These are phyloP conservation scores for Diplodia seriata DNA, from an alignment of 2,329 filamentous ascomycete genomes.

Conservation along the genomic window DNA sequence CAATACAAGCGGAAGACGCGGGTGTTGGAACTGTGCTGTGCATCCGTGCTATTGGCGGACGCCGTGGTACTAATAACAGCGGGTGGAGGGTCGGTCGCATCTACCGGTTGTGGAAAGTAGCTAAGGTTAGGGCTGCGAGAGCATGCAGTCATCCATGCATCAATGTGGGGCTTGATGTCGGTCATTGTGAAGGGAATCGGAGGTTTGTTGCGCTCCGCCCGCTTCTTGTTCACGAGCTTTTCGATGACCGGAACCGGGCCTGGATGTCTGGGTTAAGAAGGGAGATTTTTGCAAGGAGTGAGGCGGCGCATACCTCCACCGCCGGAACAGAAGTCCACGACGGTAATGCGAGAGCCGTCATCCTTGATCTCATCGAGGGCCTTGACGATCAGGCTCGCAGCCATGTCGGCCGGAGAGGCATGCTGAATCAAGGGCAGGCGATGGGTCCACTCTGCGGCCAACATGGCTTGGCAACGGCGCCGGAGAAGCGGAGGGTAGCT, in stretches of 20 bases:
- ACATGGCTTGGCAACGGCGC: slow-evolving; percentile 67
- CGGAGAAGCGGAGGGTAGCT: slow-evolving; percentile 73
- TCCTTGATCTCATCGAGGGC: slow-evolving; percentile 35
- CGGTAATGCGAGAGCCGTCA: slow-evolving; percentile 56
- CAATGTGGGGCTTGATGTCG: slow-evolving; percentile 50
- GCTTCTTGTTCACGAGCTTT: slow-evolving; percentile 40
- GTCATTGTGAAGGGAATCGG: slow-evolving; percentile 50
- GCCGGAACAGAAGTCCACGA: slow-evolving; percentile 79
- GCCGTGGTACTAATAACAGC: slow-evolving; percentile 39
- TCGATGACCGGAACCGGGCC: slow-evolving; percentile 48
- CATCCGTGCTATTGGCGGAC: background rate
- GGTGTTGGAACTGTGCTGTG: background rate
- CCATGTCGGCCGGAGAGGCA: slow-evolving; percentile 65
- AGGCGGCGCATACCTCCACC: slow-evolving; percentile 61
- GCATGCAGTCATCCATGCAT: slow-evolving; percentile 45
- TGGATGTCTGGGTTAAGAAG: slow-evolving; percentile 35
- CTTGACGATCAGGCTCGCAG: slow-evolving; percentile 63
- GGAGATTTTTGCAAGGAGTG: background rate
- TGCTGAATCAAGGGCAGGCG: slow-evolving; percentile 64
- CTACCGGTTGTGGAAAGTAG: slow-evolving; percentile 67
- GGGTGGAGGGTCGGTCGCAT: slow-evolving; percentile 66
- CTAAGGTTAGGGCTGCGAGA: slow-evolving; percentile 60
- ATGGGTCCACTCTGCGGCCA: slow-evolving; percentile 69
- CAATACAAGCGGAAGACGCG: slow-evolving; percentile 72
- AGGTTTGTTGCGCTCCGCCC: slow-evolving; percentile 34